Evolutionary conservation across 2,329 filamentous ascomycete species (phyloP).

Genomic region (Nannizzia gypsea): DNA sequence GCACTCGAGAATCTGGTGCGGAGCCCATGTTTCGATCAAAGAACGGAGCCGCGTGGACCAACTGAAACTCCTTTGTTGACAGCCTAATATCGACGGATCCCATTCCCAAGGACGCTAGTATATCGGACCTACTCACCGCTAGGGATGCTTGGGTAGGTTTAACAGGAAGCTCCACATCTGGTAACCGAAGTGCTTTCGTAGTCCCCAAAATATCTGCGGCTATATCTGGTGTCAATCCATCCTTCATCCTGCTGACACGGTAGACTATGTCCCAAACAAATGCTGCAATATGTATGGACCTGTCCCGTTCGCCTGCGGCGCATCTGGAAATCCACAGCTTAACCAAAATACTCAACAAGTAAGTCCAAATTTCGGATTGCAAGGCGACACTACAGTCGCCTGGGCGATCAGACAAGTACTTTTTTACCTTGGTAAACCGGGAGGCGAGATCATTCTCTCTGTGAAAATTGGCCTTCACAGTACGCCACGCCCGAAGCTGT

Average conservation of each 20-base stretch:
- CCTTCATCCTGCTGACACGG: slow-evolving; percentile 27
- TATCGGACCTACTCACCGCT: background rate
- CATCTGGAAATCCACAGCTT: slow-evolving; percentile 15
- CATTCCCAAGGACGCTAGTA: slow-evolving; percentile 9
- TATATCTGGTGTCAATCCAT: slow-evolving; percentile 34
- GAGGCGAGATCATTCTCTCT: slow-evolving; percentile 33
- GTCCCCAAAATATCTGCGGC: slow-evolving; percentile 24
- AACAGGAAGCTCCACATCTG: slow-evolving; percentile 13
- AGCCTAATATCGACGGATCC: slow-evolving; percentile 26
- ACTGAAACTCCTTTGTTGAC: slow-evolving; percentile 49
- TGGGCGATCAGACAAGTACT: slow-evolving; percentile 37
- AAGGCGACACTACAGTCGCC: slow-evolving; percentile 30
- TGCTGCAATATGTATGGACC: slow-evolving; percentile 34
- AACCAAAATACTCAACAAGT: slow-evolving; percentile 19
- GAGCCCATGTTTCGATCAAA: slow-evolving; percentile 65
- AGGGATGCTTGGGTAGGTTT: slow-evolving; percentile 6
- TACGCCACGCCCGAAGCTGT: slow-evolving; percentile 19
- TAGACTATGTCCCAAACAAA: slow-evolving; percentile 37
- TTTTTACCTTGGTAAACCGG: slow-evolving; percentile 40
- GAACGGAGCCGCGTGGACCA: slow-evolving; percentile 58
- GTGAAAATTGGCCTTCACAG: slow-evolving; percentile 27
- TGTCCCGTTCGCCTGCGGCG: slow-evolving; percentile 13
- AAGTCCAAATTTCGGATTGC: slow-evolving; percentile 34
- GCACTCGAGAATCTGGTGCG: slow-evolving; percentile 52
- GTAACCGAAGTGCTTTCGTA: slow-evolving; percentile 24